A percentile compares a stretch with the other conserved stretches of the same genome.
Conservation (phyloP, 352 stramenopile genomes). For the Phytophthora pluvialis region DNA sequence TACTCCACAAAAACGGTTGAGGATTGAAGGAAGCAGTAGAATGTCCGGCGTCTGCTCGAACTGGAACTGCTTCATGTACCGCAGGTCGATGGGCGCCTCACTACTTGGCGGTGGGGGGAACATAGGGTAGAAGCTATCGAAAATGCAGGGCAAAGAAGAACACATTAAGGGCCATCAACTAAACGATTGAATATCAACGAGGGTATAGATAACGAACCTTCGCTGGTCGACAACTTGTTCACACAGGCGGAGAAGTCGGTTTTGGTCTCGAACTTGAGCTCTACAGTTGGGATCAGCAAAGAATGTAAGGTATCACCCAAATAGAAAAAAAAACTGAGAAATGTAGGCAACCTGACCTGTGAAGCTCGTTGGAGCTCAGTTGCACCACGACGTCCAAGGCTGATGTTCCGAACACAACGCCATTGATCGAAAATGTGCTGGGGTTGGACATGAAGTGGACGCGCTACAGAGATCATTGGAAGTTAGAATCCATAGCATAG, state of each 20-base stretch:
- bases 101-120: slow-evolving; percentile 71
- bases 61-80: slow-evolving; percentile 91
- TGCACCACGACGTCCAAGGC: slow-evolving; percentile 93
- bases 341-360: slow-evolving; percentile 42
- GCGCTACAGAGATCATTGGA: slow-evolving; percentile 46
- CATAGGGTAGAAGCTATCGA: slow-evolving; percentile 73
- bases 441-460: slow-evolving; percentile 97
- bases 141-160: background rate
- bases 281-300: slow-evolving; percentile 19
- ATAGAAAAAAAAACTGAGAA: background rate
- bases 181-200: background rate
- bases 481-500: slow-evolving; percentile 12
- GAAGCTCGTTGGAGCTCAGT: slow-evolving; percentile 82
- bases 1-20: slow-evolving; percentile 91
- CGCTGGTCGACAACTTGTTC: slow-evolving; percentile 85
- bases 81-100: slow-evolving; percentile 91
- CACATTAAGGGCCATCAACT: slow-evolving; percentile 2
- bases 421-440: slow-evolving; percentile 95
- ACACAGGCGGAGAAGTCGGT: slow-evolving; percentile 75
- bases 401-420: slow-evolving; percentile 93
- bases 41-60: slow-evolving; percentile 95
- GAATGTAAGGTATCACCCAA: background rate
- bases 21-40: slow-evolving; percentile 94
- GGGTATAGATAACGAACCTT: slow-evolving; percentile 44
- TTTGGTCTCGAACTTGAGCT: slow-evolving; percentile 61